phyloP scores from a whole-genome alignment of 2,329 filamentous ascomycete genomes.

The Colletotrichum sp. region DNA sequence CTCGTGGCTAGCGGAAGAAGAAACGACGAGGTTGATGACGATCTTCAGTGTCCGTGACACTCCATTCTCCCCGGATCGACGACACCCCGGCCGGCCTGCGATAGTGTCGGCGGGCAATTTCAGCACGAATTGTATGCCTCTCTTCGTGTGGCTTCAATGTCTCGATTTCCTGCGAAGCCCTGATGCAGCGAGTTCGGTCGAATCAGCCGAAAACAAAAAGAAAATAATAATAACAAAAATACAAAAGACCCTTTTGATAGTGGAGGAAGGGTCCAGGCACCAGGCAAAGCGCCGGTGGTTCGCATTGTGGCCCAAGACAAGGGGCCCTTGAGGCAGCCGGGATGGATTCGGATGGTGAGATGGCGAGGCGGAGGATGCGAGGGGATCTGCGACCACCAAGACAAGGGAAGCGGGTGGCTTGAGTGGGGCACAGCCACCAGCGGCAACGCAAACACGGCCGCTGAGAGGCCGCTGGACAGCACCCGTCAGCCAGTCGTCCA shows the following conservation, averaged over 20 bases:
- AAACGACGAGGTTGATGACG: not conserved
- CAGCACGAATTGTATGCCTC: not conserved
- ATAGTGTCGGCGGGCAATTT: not conserved
- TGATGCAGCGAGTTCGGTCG: not conserved
- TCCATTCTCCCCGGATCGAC: not conserved
- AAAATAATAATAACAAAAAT: not conserved
- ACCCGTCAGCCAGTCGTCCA: constrained; percentile 1
- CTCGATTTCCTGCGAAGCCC: not conserved
- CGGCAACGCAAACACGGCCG: not conserved
- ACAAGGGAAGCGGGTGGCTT: not conserved
- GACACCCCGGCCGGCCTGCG: not conserved
- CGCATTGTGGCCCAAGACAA: not conserved
- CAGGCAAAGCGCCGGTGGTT: not conserved
- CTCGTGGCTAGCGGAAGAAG: not conserved
- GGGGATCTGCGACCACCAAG: not conserved
- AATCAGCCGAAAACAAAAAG: not conserved
- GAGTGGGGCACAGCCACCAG: constrained; percentile 9
- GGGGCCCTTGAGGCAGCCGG: not conserved
- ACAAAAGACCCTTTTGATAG: not conserved
- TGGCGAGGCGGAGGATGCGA: not conserved
- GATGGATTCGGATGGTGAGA: not conserved
- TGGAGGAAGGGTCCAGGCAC: not conserved
- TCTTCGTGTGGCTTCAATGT: not conserved
- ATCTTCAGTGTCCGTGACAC: not conserved
- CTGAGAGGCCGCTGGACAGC: not conserved